Base-by-base conservation (phyloP, 2,329 filamentous ascomycete species). In the Rhynchosporium graminicola region DNA sequence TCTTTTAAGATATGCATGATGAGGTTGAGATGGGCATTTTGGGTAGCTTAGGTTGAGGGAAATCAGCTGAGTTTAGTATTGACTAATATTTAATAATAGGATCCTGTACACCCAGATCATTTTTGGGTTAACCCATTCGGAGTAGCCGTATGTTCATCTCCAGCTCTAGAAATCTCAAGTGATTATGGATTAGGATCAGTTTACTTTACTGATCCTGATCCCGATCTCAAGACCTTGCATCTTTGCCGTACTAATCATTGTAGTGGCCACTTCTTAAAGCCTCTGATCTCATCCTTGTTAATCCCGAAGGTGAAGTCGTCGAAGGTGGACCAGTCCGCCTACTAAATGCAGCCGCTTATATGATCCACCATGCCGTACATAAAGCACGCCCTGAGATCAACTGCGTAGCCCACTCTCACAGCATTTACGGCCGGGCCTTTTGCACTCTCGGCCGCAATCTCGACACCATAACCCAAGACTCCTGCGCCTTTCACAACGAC, bases 221-320 rank as follows among this genome's bases (percentile, higher is more conserved):
- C 20, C 20, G 20, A 20, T 20, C 20, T 20, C 20, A 20, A 20
- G 20, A 20, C 20, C 20, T 20, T 20, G 20, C 20, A 20, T 20
- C 20, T 20, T 20, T 20, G 20, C 20, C 20, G 20, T 20, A 20
- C 20, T 20, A 20, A 20, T 20, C 20, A 20, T 20, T 20, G 20
- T 20, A 20, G 20, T 75, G 72, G 72, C 72, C 72, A 8, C 62
- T 73, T 1, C 83, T 90, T 48, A 87, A 84, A 61, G 80, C 81
- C 0, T 87, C 84, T 0, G 86, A 90, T 66, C 79, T 91, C n/a
- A 88, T 90, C 59, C 83, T 82, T 15, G 87, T 90, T 1, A 80
- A 87, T 68, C 79, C 84, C 57, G 73, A 80, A 0, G 87, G 87
- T 1, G 76, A 83, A 29, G 80, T 90, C 29, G 82, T 90, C 38